Conservation (phyloP, 345 rosid genomes). For the Populus deltoides region DNA sequence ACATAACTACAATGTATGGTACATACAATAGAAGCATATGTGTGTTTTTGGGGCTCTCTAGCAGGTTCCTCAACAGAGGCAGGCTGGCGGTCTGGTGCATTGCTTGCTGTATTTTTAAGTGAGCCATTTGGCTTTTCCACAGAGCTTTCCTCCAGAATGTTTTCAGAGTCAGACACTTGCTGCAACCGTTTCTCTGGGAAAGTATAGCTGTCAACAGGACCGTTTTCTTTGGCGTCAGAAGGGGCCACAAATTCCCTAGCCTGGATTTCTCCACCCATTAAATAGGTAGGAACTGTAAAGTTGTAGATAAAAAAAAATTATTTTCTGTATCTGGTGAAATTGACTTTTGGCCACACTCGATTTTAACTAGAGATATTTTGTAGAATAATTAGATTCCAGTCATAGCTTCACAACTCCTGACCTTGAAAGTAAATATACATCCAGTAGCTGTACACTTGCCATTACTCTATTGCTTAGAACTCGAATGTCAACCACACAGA, state of each 20-base stretch:
- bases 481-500: background rate
- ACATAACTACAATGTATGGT: constrained; percentile 11
- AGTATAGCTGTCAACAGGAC: constrained; percentile 39
- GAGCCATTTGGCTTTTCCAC: constrained; percentile 40
- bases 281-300: constrained; percentile 48
- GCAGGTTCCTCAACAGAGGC: constrained; percentile 45
- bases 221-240: constrained; percentile 45
- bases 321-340: background rate
- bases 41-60: constrained; percentile 57
- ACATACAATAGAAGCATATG: constrained; percentile 75
- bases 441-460: background rate
- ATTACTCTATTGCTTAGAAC: background rate
- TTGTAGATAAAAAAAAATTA: background rate
- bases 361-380: background rate
- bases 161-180: constrained; percentile 38
- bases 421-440: background rate
- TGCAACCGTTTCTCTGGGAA: constrained; percentile 42
- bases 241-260: constrained; percentile 38
- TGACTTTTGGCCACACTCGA: background rate
- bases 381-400: background rate
- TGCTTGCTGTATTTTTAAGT: constrained; percentile 22
- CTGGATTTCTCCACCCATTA: constrained; percentile 48
- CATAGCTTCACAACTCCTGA: background rate
- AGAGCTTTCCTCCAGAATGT: constrained; percentile 29
- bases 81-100: constrained; percentile 36